Evolutionary conservation across 75 land plant species (phyloP), one percentile per base, ranked within the genome.

Genomic region (Azolla pinnata): DNA sequence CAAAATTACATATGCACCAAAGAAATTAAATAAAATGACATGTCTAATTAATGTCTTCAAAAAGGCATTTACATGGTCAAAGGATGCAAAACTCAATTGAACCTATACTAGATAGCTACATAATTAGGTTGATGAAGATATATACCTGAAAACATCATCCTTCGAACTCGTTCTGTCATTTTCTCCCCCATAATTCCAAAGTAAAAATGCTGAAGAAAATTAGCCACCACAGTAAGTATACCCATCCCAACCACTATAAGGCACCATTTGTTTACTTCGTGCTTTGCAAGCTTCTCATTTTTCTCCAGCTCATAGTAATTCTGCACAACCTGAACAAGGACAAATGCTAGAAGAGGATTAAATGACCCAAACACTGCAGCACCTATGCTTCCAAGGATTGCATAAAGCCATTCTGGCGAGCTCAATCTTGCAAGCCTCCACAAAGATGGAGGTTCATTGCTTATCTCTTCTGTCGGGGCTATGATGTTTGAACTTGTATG

Each of bases 161-260:
- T 87, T 25, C 99, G 73, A 28, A 95, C 81, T 48, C 99, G 83
- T 60, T 95, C 99, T 31, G 99, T 95, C 99, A 95, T 95, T 60
- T 95, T 95, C 63, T 95, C 99, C 40, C 99, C 99, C 99, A 95
- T 95, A 25, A 95, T 95, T 29, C 99, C 99, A 66, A 95, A 95
- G 64, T 95, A 95, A 65, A 95, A 95, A 56, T 95, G 99, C 70
- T 95, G 99, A 69, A 95, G 64, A 65, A 95, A 95, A 52, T 95
- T 95, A 16, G 88, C 88, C 51, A 95, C 54, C 26, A 95, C 91
- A 40, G 99, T 95, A 17, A 87, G 82, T 25, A 95, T 9, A 38
- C 97, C 99, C 97, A 95, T 86, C 27, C 82, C 83, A 27, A 85
- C 71, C 49, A 95, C 82, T 33, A 90, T 55, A 47, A 90, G 63